Evolutionary conservation across 331 rosid genomes (phyloP).

Genomic region (Malus hybrid): DNA sequence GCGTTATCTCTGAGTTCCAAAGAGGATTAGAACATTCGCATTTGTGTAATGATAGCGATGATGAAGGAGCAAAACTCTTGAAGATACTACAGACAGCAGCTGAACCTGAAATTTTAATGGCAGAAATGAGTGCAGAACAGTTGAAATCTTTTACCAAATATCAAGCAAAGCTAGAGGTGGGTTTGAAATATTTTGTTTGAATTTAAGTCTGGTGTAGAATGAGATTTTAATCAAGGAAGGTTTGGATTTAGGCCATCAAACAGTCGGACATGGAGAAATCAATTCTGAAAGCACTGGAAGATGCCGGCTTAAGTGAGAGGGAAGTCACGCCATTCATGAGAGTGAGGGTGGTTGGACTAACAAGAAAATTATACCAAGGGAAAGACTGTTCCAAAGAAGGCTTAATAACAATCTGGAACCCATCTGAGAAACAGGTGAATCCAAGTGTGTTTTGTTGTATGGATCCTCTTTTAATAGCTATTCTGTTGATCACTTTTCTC

Average conservation of each 20-base stretch:
- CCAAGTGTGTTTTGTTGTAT: background rate
- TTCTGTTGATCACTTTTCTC: background rate
- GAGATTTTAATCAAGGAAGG: conserved; percentile 24
- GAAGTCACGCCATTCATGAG: conserved; percentile 73
- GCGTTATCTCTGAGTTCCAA: conserved; percentile 53
- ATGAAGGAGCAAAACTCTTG: conserved; percentile 82
- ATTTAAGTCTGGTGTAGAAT: conserved; percentile 4
- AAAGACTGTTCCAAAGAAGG: conserved; percentile 57
- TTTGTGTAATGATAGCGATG: conserved; percentile 39
- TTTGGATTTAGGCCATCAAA: conserved; percentile 52
- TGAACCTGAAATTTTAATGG: conserved; percentile 89
- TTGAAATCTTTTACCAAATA: conserved; percentile 61
- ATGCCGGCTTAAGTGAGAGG: conserved; percentile 58
- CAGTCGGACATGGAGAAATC: conserved; percentile 64
- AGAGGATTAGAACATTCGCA: conserved; percentile 34
- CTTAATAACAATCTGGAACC: conserved; percentile 82
- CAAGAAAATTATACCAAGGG: conserved; percentile 23
- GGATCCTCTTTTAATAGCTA: background rate
- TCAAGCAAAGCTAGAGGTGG: conserved; percentile 69
- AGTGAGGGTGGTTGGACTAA: conserved; percentile 73
- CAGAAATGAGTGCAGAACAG: conserved; percentile 87
- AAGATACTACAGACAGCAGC: conserved; percentile 71
- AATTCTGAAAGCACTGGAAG: conserved; percentile 67
- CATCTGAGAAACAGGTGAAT: conserved; percentile 60
- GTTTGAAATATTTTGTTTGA: conserved; percentile 15